Percentiles rank a stretch among this genome's conserved stretches.
Conservation (phyloP, 495 filamentous ascomycete species). For the Xylaria grammica region DNA sequence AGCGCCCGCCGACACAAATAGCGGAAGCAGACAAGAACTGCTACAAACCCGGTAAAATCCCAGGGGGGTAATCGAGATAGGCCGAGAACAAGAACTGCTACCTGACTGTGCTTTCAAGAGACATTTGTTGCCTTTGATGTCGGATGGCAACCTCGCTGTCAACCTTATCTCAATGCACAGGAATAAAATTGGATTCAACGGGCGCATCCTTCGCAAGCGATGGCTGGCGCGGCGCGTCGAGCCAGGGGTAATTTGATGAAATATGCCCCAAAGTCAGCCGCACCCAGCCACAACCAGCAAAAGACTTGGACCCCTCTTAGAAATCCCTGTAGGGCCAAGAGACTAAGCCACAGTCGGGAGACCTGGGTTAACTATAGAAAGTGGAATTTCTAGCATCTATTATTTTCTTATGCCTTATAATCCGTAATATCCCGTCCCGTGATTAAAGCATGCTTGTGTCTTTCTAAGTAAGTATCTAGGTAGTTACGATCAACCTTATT, state of each 20-base stretch:
- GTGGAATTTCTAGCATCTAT: too few relatives aligned
- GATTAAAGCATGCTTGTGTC: too few relatives aligned
- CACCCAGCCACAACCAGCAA: too few relatives aligned
- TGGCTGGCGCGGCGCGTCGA: background rate
- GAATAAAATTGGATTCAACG: background rate
- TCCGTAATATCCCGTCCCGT: too few relatives aligned
- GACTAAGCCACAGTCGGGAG: too few relatives aligned
- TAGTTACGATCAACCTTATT: too few relatives aligned
- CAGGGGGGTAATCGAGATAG: background rate
- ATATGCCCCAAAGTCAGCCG: background rate
- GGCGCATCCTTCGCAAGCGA: background rate
- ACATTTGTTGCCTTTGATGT: background rate
- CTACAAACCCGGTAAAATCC: too few relatives aligned
- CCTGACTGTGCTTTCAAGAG: background rate
- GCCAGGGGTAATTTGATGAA: background rate
- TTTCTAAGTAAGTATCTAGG: too few relatives aligned
- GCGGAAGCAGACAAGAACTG: background rate
- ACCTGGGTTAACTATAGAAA: too few relatives aligned
- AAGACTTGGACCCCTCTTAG: too few relatives aligned
- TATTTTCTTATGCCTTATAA: too few relatives aligned
- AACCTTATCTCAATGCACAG: background rate
- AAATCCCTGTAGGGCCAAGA: too few relatives aligned
- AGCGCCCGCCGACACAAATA: background rate
- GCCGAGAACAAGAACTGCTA: background rate
- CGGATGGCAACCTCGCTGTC: conserved; percentile 5